Evolutionary conservation across 2,329 filamentous ascomycete species (phyloP), one percentile per base, ranked within the genome.

Genomic region (Calonectria hongkongensis): DNA sequence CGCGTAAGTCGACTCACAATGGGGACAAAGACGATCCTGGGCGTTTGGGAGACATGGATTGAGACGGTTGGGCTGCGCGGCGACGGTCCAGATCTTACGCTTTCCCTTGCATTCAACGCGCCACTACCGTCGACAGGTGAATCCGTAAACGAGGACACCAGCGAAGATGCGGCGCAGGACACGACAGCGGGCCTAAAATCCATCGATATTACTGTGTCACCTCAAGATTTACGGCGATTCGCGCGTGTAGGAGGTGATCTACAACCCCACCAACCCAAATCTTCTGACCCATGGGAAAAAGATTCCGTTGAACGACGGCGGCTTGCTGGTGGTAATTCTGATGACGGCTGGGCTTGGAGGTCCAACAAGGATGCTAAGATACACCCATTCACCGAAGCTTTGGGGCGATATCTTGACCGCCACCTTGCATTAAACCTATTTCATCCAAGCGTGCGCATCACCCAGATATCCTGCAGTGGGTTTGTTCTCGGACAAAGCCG

Each of bases 361-460:
- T 65, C 75, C 39, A 73, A 66, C 58, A 74, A 76, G 13, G 67
- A 74, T n/a, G 62, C 67, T 0, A 72, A 75, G 7, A 50, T 76
- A 13, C 80, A 83, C 21, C 79, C 89, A 0, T 91, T 92, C 73
- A 87, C 85, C 0, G 84, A 88, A 51, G 89, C 89, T 0, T 76
- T 92, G 21, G 86, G 85, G 0, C 78, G 78, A 6, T 91, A 92
- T 69, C 72, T 91, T 8, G 81, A 86, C 68, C 83, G 86, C n/a
- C 89, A 91, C 72, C 83, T 91, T 6, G 89, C 87, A 0, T 80
- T 92, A 16, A 85, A 91, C 76, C 75, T 92, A 74, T 89, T 89
- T 68, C 89, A 91, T 74, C 88, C 89, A 0, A 84, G 86, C n/a
- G 89, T 91, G 3, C 82, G 85, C 2, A 81, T 92, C 28, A 83